phyloP scores from a whole-genome alignment of 495 filamentous ascomycete genomes.

The Emericellopsis terricola region DNA sequence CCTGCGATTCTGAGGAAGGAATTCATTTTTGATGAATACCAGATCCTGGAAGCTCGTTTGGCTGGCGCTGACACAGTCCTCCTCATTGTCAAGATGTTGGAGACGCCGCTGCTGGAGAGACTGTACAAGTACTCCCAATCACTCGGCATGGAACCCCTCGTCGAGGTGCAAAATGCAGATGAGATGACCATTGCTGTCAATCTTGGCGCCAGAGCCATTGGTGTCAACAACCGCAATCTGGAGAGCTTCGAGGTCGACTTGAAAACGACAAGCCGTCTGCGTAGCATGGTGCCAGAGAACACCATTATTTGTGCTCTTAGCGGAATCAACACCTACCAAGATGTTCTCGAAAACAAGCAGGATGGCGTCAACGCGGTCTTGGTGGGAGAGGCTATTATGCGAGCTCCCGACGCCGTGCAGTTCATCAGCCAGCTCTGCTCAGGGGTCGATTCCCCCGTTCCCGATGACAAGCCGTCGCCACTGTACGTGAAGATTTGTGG shows the following conservation, averaged over 20 bases:
- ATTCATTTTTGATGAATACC: slow-evolving; percentile 96
- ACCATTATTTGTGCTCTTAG: slow-evolving; percentile 92
- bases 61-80: slow-evolving; percentile 91
- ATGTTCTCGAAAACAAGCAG: slow-evolving; percentile 72
- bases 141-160: slow-evolving; percentile 92
- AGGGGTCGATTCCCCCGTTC: slow-evolving; percentile 18
- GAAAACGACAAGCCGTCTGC: slow-evolving; percentile 78
- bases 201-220: slow-evolving; percentile 84
- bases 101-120: slow-evolving; percentile 48
- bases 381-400: slow-evolving; percentile 93
- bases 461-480: slow-evolving; percentile 11
- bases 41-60: slow-evolving; percentile 86
- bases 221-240: slow-evolving; percentile 93
- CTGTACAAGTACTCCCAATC: slow-evolving; percentile 78
- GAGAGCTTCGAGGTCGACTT: slow-evolving; percentile 94
- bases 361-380: slow-evolving; percentile 86
- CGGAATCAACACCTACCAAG: slow-evolving; percentile 79
- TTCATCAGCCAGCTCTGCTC: slow-evolving; percentile 75
- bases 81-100: slow-evolving; percentile 97
- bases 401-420: slow-evolving; percentile 52
- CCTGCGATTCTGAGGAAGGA: slow-evolving; percentile 90
- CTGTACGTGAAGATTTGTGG: slow-evolving; percentile 89
- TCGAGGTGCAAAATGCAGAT: slow-evolving; percentile 86
- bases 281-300: slow-evolving; percentile 63
- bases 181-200: slow-evolving; percentile 82